Evolutionary conservation across 2,329 filamentous ascomycete genomes (phyloP), one percentile per base, ranked within the genome.

Genomic region (Nannizziopsis arthrosporioides): DNA sequence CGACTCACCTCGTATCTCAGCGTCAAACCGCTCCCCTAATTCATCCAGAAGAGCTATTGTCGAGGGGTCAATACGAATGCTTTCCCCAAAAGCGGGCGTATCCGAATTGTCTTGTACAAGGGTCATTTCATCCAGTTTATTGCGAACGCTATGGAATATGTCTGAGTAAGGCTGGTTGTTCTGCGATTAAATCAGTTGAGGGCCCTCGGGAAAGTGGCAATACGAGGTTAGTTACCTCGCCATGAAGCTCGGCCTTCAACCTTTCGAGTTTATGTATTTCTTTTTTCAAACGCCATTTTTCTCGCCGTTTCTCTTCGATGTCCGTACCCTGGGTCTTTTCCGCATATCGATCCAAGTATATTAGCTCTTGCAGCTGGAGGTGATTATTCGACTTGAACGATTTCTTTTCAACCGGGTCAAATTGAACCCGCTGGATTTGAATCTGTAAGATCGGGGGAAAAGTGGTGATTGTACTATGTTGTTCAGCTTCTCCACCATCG

Each of bases 331-430:
- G 73, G 3, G 73, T 71, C 1, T 74, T 70, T 3, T 78, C 76
- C 74, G 89, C 82, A 63, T 94, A 98, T 22, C 89, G 78, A 65
- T 96, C 92, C 46, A 98, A 73, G 60, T 85, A 94, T 10, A 98
- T 74, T 1, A 76, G 81, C 55, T 92, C 82, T 3, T 83, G 81
- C n/a, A 98, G 78, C 15, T 79, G 74, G 10, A 98, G 77, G 9
- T 85, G 79, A 52, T 88, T 81, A 47, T 79, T 80, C 22, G 88
- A 87, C 61, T 94, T 94, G 59, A 72, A 76, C 2, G 77, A 73
- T 17, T 70, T 69, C 48, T 74, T 75, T 48, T 69, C 73, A 38
- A 74, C 74, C 5, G 76, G 74, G 54, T 86, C 81, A 44, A 80
- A 86, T 51, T 83, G 81, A 3, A 85, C 82, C 4, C 92, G 81